Base-by-base conservation (phyloP, 2,329 filamentous ascomycete species). In the Tolypocladium inflatum region DNA sequence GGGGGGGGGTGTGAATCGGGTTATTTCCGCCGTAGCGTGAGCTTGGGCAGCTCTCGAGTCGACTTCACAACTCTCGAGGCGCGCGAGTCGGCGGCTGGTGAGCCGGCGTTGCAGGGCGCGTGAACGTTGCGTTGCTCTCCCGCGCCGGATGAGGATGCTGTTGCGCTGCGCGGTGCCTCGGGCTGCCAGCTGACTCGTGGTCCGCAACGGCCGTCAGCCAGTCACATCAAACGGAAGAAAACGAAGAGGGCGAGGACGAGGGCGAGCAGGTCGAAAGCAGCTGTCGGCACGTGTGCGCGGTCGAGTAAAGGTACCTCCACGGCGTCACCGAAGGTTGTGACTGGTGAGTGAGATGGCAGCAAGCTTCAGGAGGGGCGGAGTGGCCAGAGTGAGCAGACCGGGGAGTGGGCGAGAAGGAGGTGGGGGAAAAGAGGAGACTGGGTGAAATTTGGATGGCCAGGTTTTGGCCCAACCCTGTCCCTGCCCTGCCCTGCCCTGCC, bases 21-120 rank as follows among this genome's bases (percentile, higher is more conserved):
- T 64, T 69, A 66, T 71, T 71, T 70, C 67, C 66, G 66, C 67
- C 56, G 64, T 67, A 67, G 67, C 65, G 66, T 58, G 60, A 63
- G 58, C 48, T 58, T 56, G 30, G 53, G 45, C 37, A 51, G 55
- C 41, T 57, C 53, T 33, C 60, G 54, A 60, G 59, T 51, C 51
- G 56, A 54, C 23, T 30, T 48, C 21, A 26, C 43, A 9, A 2
- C 13, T 19, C 11, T 48, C 43, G 21, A 17, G 43, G 11, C 43
- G 43, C 41, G 42, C 42, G 42, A 45, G 42, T 21, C 11, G 41
- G 41, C 43, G 43, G 23, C 43, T 15, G 23, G 15, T 30, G 21
- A 26, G 43, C 19, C 23, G 43, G 30, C 30, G 42, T 15, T 48
- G 43, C 23, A 15, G 43, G 43, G 43, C 43, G 43, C 21, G 43